Percentiles rank a stretch among this genome's conserved stretches.
phyloP scores from a whole-genome alignment of 2,329 filamentous ascomycete genomes.

The Pseudogymnoascus sp. region DNA sequence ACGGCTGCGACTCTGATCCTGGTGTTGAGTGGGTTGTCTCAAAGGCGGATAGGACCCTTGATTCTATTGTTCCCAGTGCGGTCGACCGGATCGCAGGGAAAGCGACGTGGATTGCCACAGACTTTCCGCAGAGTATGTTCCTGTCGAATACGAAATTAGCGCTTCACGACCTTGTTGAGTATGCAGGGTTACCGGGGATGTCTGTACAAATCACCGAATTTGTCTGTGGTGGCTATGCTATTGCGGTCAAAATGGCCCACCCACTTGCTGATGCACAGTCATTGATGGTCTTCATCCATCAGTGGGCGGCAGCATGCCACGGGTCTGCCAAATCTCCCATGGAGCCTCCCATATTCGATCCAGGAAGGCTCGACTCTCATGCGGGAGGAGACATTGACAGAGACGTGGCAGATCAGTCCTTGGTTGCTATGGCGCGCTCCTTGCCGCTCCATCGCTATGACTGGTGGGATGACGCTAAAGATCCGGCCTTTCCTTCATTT shows the following conservation, averaged over 20 bases:
- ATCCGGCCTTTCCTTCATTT: not conserved
- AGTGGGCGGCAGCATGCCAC: slow-evolving; percentile 33
- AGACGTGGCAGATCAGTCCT: slow-evolving; percentile 23
- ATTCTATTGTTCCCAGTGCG: slow-evolving; percentile 28
- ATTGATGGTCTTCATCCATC: slow-evolving; percentile 36
- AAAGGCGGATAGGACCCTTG: slow-evolving; percentile 24
- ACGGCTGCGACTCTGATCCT: slow-evolving; percentile 33
- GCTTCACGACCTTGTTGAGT: slow-evolving; percentile 28
- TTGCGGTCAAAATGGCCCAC: slow-evolving; percentile 38
- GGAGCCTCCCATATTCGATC: slow-evolving; percentile 33
- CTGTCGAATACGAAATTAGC: slow-evolving; percentile 30
- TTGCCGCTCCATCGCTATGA: slow-evolving; percentile 41
- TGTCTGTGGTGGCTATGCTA: slow-evolving; percentile 34
- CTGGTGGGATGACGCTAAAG: slow-evolving; percentile 31
- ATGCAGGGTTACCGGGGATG: slow-evolving; percentile 24
- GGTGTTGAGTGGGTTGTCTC: slow-evolving; percentile 36
- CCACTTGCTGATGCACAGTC: slow-evolving; percentile 38
- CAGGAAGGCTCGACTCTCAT: slow-evolving; percentile 31
- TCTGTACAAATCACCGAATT: slow-evolving; percentile 36
- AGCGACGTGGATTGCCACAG: slow-evolving; percentile 31
- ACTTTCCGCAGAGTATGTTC: slow-evolving; percentile 30
- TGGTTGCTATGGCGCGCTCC: slow-evolving; percentile 27
- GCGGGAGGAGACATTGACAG: slow-evolving; percentile 27
- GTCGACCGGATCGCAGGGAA: slow-evolving; percentile 13
- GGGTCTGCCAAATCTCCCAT: slow-evolving; percentile 10